Base-by-base conservation (phyloP, 768 basidiomycete genomes). In the Xerocomellus amylosporus region DNA sequence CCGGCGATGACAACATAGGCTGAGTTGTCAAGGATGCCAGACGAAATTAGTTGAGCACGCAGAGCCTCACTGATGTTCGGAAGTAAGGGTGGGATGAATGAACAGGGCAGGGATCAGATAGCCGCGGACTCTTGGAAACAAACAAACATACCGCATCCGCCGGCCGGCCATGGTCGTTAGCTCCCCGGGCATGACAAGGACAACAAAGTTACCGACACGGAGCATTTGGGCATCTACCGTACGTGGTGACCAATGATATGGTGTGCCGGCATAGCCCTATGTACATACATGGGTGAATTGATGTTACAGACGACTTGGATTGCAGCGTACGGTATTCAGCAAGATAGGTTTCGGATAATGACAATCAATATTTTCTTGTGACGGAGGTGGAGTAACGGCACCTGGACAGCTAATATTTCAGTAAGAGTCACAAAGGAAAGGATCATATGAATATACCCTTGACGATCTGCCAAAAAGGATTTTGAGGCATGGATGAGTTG, bases 111-210 rank as follows among this genome's bases (percentile, higher is more conserved):
- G n/a, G 6, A 26, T 64, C 47, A 62, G 63, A 46, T 38, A 14
- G 28, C 13, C 4, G 2, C 9, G 15, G 13, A 33, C 19, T 8
- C 41, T 2, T 2, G 17, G 26, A 46, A 38, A 42, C 28, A 41
- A n/a, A 54, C 34, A 47, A 8, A 67, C 80, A 46, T 53, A 87
- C 86, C 88, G 79, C 52, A 91, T 76, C 38, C 90, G 79, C 55
- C 90, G 73, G 14, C 89, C 89, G 37, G 87, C 77, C 90, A 91
- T 91, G 3, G 90, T 92, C 6, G 89, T 91, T 53, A 89, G 69
- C 68, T 92, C 90, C 30, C 87, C 87, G 17, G 88, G 87, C 63
- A 90, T 80, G 59, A 89, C 77, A 54, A 89, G 74, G 68, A 90
- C 83, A 50, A 90, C 85, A 56, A 90, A 77, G 54, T 88, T 85